Percentiles rank a stretch among this genome's conserved stretches.
Conservation (phyloP, 2,329 filamentous ascomycete species). For the Sporothrix pseudoabietina region DNA sequence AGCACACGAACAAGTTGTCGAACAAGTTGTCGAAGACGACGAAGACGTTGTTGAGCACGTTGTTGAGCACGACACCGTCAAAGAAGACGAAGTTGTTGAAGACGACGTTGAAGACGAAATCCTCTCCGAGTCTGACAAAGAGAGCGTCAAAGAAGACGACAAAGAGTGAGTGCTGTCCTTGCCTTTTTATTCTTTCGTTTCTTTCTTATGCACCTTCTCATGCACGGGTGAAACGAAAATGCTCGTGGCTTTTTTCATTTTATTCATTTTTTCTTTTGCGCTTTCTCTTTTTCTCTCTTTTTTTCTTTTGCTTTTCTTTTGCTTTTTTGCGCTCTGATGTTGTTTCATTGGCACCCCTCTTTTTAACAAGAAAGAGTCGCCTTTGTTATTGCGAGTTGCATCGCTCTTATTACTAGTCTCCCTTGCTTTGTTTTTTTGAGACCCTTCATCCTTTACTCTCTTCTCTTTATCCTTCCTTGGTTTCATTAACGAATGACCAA, state of each 20-base stretch:
- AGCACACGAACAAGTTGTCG: constrained; percentile 16
- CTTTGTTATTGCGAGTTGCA: constrained; percentile 20
- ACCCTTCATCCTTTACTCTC: not conserved
- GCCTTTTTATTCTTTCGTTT: not conserved
- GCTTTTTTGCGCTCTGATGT: not conserved
- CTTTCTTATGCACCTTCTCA: not conserved
- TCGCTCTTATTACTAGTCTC: not conserved
- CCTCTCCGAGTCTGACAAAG: not conserved
- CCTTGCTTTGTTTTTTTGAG: not conserved
- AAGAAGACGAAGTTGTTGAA: not conserved
- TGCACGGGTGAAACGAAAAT: not conserved
- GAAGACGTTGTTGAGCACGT: constrained; percentile 9
- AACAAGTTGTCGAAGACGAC: not conserved
- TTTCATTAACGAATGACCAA: not conserved
- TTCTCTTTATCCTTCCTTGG: not conserved
- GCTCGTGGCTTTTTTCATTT: not conserved
- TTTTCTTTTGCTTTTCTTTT: too few relatives aligned
- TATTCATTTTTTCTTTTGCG: not conserved
- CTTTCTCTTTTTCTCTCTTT: not conserved
- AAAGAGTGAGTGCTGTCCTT: constrained; percentile 9
- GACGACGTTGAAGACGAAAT: not conserved
- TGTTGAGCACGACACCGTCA: constrained; percentile 14
- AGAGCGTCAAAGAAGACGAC: not conserved
- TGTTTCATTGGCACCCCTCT: constrained; percentile 16
- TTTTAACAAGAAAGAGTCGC: not conserved